A percentile compares a stretch with the other conserved stretches of the same genome.
Conservation (phyloP, 169 alveolate genomes). For the Babesia bovis region DNA sequence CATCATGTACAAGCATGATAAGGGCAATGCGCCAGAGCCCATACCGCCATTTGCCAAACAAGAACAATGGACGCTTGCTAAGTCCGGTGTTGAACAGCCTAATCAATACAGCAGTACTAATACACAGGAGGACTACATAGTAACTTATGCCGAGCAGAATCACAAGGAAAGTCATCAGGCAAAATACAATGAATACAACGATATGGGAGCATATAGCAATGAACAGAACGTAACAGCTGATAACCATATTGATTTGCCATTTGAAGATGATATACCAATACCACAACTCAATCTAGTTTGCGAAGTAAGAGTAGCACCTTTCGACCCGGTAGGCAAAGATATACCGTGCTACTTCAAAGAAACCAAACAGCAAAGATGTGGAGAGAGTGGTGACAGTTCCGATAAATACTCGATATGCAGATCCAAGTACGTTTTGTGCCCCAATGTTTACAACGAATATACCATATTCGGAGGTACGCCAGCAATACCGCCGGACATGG, state of each 20-base stretch:
- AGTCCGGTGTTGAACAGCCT: too few relatives aligned
- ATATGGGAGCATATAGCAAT: too few relatives aligned
- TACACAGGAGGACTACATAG: too few relatives aligned
- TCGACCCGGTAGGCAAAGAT: not conserved
- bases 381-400: not conserved
- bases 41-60: not conserved
- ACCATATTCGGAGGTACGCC: constrained; percentile 51
- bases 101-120: too few relatives aligned
- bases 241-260: too few relatives aligned
- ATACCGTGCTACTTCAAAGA: not conserved
- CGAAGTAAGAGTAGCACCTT: not conserved
- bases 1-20: not conserved
- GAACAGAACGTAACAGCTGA: too few relatives aligned
- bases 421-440: constrained; percentile 32
- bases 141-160: too few relatives aligned
- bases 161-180: too few relatives aligned
- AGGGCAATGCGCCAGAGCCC: not conserved
- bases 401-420: constrained; percentile 10
- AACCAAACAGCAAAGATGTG: not conserved
- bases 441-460: constrained; percentile 42
- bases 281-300: not conserved
- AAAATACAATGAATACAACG: too few relatives aligned
- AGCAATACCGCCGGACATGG: constrained; percentile 35
- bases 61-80: too few relatives aligned
- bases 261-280: too few relatives aligned